These are phyloP conservation scores for Rhododendron simsii DNA, from an alignment of 148 eudicot genomes.

Conservation along the genomic window DNA sequence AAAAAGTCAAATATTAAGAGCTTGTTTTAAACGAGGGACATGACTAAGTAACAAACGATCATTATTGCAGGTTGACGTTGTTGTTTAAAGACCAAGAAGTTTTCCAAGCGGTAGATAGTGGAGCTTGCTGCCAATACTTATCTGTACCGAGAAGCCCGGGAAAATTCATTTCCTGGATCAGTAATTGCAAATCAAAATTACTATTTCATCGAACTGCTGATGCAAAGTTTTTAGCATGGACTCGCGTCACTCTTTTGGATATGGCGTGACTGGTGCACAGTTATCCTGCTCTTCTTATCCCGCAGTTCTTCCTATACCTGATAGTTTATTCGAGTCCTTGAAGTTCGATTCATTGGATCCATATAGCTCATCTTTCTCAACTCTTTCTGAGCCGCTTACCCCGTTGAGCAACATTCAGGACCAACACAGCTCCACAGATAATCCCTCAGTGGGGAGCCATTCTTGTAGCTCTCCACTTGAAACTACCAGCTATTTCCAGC, in stretches of 20 bases:
- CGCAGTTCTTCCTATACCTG: slow-evolving; percentile 38
- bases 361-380: slow-evolving; percentile 59
- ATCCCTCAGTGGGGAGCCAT: slow-evolving; percentile 8
- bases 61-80: neutral
- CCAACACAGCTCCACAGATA: slow-evolving; percentile 53
- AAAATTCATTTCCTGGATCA: neutral
- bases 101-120: slow-evolving; percentile 1
- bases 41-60: neutral
- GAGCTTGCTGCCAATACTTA: neutral
- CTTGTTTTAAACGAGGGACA: neutral
- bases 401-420: slow-evolving; percentile 49
- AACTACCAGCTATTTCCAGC: slow-evolving; percentile 29
- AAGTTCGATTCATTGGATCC: slow-evolving; percentile 46
- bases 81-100: slow-evolving; percentile 5
- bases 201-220: slow-evolving; percentile 8
- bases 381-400: slow-evolving; percentile 37
- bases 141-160: neutral
- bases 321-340: slow-evolving; percentile 36
- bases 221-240: slow-evolving; percentile 60
- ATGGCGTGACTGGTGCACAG: slow-evolving; percentile 36
- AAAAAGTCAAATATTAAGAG: neutral
- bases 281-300: slow-evolving; percentile 40
- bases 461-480: slow-evolving; percentile 55
- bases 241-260: slow-evolving; percentile 48
- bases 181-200: neutral